These are phyloP conservation scores for Parafenestella ontariensis DNA, from an alignment of 2,329 filamentous ascomycete genomes.

Conservation along the genomic window DNA sequence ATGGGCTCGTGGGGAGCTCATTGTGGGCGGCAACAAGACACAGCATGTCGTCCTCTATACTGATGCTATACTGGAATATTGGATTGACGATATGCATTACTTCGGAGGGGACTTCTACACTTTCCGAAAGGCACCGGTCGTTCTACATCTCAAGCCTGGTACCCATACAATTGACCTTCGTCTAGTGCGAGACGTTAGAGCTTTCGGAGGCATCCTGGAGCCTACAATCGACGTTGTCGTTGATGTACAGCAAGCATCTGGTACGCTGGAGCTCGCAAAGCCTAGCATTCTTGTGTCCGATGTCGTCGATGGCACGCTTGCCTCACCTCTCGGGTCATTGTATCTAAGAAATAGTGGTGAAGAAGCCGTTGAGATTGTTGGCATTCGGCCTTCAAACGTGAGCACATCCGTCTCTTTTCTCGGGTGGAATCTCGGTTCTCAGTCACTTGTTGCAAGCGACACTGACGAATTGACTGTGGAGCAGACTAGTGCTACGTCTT, in stretches of 20 bases:
- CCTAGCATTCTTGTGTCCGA: slow-evolving; percentile 58
- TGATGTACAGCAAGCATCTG: slow-evolving; percentile 26
- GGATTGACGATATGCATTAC: slow-evolving; percentile 59
- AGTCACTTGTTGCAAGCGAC: slow-evolving; percentile 18
- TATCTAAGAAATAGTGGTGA: slow-evolving; percentile 56
- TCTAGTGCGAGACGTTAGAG: slow-evolving; percentile 63
- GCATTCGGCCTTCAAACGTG: slow-evolving; percentile 34
- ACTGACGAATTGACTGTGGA: slow-evolving; percentile 14
- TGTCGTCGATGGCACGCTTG: slow-evolving; percentile 56
- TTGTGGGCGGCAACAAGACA: slow-evolving; percentile 44
- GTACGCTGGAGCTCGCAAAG: slow-evolving; percentile 41
- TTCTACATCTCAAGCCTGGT: slow-evolving; percentile 59
- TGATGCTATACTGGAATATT: slow-evolving; percentile 60
- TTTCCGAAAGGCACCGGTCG: slow-evolving; percentile 58
- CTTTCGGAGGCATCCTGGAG: slow-evolving; percentile 60
- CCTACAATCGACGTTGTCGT: slow-evolving; percentile 54
- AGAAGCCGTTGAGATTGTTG: slow-evolving; percentile 44
- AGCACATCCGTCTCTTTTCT: slow-evolving; percentile 12
- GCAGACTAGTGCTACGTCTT: slow-evolving; percentile 12
- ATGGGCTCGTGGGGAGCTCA: slow-evolving; percentile 62
- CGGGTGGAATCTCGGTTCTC: slow-evolving; percentile 8
- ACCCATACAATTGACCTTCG: slow-evolving; percentile 60
- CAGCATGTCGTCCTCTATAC: slow-evolving; percentile 54
- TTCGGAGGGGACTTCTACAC: slow-evolving; percentile 66
- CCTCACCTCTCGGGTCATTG: slow-evolving; percentile 58